A percentile compares a stretch with the other conserved stretches of the same genome.
Evolutionary conservation across 179 eudicot genomes (phyloP).

Genomic region (Patellifolia procumbens): DNA sequence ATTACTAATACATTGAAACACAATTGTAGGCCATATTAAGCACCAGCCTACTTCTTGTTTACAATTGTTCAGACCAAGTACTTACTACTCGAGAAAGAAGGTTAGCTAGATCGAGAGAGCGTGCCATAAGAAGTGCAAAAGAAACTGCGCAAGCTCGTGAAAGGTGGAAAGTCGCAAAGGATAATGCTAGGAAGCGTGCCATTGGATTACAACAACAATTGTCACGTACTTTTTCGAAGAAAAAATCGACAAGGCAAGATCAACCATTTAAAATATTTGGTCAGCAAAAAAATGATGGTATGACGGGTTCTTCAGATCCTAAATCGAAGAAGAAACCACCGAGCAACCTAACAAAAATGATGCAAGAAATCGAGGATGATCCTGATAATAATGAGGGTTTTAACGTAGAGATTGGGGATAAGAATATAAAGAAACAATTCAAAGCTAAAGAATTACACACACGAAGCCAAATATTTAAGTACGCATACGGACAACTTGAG

Average conservation of each 20-base stretch:
- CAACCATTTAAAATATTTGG: slow-evolving; percentile 31
- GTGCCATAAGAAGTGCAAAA: slow-evolving; percentile 78
- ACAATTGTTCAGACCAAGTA: slow-evolving; percentile 90
- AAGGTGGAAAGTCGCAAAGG: slow-evolving; percentile 81
- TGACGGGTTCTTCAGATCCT: slow-evolving; percentile 38
- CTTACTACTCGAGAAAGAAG: slow-evolving; percentile 72
- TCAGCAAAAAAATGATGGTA: slow-evolving; percentile 17
- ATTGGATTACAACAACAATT: slow-evolving; percentile 61
- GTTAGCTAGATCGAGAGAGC: slow-evolving; percentile 81
- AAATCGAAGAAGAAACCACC: slow-evolving; percentile 58
- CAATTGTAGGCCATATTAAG: slow-evolving; percentile 57
- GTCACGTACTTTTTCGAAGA: slow-evolving; percentile 79
- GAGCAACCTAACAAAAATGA: slow-evolving; percentile 66
- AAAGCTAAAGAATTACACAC: slow-evolving; percentile 71
- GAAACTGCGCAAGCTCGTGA: slow-evolving; percentile 95
- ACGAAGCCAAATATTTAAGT: slow-evolving; percentile 83
- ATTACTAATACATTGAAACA: background rate
- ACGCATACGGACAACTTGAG: slow-evolving; percentile 90
- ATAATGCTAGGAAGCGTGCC: slow-evolving; percentile 58
- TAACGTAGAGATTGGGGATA: slow-evolving; percentile 66
- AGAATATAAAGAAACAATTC: slow-evolving; percentile 57
- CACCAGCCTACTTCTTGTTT: slow-evolving; percentile 61
- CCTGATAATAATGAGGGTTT: slow-evolving; percentile 65
- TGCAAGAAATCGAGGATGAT: slow-evolving; percentile 63
- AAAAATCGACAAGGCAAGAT: slow-evolving; percentile 39